Base-by-base conservation (phyloP, 177 flowering plant genomes). In the Vitis hybrid region DNA sequence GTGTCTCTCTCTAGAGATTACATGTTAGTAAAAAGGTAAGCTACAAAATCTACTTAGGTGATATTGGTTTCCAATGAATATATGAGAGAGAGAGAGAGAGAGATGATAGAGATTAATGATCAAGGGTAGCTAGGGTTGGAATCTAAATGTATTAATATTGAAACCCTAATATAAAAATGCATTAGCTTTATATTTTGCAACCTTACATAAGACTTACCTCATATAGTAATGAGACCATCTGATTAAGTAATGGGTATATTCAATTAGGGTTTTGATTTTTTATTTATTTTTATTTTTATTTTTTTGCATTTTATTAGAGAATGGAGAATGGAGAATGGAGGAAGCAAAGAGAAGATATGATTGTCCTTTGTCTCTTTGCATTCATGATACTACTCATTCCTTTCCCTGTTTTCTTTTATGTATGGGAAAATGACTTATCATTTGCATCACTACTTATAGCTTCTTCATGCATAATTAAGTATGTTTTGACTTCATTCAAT, bases 1-100 rank as follows among this genome's bases (percentile, higher is more conserved):
- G 65, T 70, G 79, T 68, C 82, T 71, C 74, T 71, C 63, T 68
- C 59, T 52, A 70, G 86, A 70, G 86, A 84, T 84, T 77, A 68
- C 79, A 78, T 81, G 91, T 82, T 82, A 60, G 78, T 75, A 63
- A 80, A 89, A 89, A 87, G 90, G 82, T 69, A 65, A 75, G 82
- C 88, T 84, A 75, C 75, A 78, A 83, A 74, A 89, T 87, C 90
- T 80, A 67, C 69, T 76, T 74, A 15, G 70, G 63, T 80, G 78
- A 83, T 87, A 77, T 77, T 82, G 79, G 83, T 79, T 82, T 79
- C 78, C 73, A 77, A 71, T 57, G 59, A 62, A 64, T 63, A 12
- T 50, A 20, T 22, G 13, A 56, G 50, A 67, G 45, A 39, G 45
- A 39, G 5, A 34, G 39, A 34, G 45, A 39, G 45, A 39, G 45